Percentiles rank a stretch among this genome's conserved stretches.
phyloP scores from a whole-genome alignment of 345 rosid species.

The Adansonia digitata region DNA sequence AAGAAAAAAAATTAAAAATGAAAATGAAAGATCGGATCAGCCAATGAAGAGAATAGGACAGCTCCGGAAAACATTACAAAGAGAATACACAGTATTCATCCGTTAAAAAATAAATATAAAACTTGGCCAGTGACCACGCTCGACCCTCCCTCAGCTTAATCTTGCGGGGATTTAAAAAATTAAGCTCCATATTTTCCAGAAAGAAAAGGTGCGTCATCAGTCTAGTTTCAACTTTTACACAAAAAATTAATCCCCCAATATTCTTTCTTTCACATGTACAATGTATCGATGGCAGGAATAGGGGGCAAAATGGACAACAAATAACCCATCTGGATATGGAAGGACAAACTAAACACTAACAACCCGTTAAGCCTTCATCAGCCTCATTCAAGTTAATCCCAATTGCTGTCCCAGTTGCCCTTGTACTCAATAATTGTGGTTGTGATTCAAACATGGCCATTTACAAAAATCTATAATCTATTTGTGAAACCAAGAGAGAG shows the following conservation, averaged over 20 bases:
- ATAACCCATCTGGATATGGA: constrained; percentile 19
- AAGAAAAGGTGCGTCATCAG: neutral
- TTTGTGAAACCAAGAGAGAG: constrained; percentile 22
- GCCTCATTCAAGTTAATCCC: constrained; percentile 19
- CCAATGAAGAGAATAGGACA: no score
- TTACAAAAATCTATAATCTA: constrained; percentile 29
- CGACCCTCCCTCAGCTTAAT: no score
- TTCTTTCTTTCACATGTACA: neutral
- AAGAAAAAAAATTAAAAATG: no score
- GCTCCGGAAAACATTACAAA: no score
- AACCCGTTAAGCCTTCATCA: constrained; percentile 36
- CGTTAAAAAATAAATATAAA: no score
- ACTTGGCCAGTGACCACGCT: no score
- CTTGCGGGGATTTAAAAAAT: neutral
- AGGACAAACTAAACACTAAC: constrained; percentile 32
- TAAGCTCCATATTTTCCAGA: neutral
- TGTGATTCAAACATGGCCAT: constrained; percentile 27
- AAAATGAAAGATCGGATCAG: no score
- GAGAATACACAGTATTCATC: no score
- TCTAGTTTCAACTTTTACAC: neutral
- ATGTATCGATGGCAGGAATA: neutral
- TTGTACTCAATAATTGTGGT: constrained; percentile 16
- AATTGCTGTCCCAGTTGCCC: constrained; percentile 18
- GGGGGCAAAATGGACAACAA: constrained; percentile 19
- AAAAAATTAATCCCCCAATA: neutral